phyloP scores from a whole-genome alignment of 805 yeast genomes.

The Candida sithepensis region DNA sequence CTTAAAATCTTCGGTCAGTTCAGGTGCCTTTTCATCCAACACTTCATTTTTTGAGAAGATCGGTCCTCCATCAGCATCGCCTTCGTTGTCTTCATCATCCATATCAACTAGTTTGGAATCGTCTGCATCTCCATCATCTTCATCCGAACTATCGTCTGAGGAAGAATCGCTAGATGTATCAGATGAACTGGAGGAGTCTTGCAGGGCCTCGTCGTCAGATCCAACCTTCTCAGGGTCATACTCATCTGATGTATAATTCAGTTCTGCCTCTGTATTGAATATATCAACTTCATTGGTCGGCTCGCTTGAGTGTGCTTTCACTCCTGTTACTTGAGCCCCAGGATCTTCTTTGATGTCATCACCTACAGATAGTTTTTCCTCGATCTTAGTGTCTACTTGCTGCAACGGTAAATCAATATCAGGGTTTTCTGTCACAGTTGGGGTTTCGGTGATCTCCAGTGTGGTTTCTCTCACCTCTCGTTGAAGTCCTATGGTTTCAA shows the following conservation, averaged over 20 bases:
- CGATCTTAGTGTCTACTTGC: background rate
- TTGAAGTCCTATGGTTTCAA: background rate
- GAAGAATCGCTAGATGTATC: slow-evolving; percentile 20
- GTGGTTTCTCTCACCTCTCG: background rate
- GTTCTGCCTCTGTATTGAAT: slow-evolving; percentile 16
- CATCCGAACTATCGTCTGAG: slow-evolving; percentile 7
- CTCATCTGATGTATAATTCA: slow-evolving; percentile 24
- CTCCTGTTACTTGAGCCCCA: background rate
- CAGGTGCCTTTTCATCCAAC: slow-evolving; percentile 61
- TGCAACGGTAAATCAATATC: background rate
- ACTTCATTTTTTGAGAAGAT: slow-evolving; percentile 78
- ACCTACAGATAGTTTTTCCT: too few species aligned
- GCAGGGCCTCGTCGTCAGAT: slow-evolving; percentile 10
- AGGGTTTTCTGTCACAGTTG: background rate
- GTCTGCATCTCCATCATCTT: slow-evolving; percentile 18
- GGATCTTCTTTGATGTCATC: background rate
- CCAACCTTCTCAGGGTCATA: slow-evolving; percentile 14
- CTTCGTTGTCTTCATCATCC: slow-evolving; percentile 31
- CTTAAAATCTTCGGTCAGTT: slow-evolving; percentile 61
- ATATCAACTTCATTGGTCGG: slow-evolving; percentile 10
- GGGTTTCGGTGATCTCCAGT: background rate
- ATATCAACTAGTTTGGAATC: slow-evolving; percentile 20
- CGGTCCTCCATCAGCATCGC: slow-evolving; percentile 52
- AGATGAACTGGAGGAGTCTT: slow-evolving; percentile 12
- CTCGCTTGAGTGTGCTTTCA: background rate